Evolutionary conservation across 768 basidiomycete genomes (phyloP).

Genomic region (Podaxis carcinomalis): DNA sequence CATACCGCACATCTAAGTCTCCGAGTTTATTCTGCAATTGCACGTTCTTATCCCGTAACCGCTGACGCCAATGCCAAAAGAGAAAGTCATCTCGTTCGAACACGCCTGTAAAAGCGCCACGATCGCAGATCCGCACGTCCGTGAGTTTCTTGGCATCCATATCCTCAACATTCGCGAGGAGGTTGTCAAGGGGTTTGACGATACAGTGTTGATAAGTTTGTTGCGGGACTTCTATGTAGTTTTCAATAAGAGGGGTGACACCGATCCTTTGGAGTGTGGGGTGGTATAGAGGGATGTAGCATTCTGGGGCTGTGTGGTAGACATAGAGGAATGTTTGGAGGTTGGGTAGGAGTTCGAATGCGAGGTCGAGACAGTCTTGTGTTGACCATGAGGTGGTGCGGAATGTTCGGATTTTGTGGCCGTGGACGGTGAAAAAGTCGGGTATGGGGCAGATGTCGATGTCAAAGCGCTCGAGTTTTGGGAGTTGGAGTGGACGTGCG

Average conservation of each 20-base stretch:
- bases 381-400: conserved; percentile 30
- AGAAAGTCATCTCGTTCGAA: conserved; percentile 17
- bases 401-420: conserved; percentile 35
- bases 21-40: conserved; percentile 5
- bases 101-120: conserved; percentile 19
- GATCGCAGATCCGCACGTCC: conserved; percentile 10
- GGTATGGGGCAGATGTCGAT: conserved; percentile 33
- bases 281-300: conserved; percentile 30
- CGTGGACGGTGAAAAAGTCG: conserved; percentile 35
- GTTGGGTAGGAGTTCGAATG: conserved; percentile 35
- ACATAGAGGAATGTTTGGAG: conserved; percentile 37
- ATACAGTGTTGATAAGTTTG: conserved; percentile 35
- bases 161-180: conserved; percentile 7
- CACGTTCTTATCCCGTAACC: conserved; percentile 3
- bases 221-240: conserved; percentile 29
- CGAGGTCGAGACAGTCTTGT: conserved; percentile 26
- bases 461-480: conserved; percentile 37
- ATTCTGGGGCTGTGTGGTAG: conserved; percentile 22
- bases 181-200: conserved; percentile 18
- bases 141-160: background rate
- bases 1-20: background rate
- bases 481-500: conserved; percentile 29
- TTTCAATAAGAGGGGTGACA: conserved; percentile 37
- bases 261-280: conserved; percentile 37
- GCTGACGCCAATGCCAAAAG: conserved; percentile 6